Evolutionary conservation across 2,329 filamentous ascomycete species (phyloP).

Genomic region (Phoma herbarum): DNA sequence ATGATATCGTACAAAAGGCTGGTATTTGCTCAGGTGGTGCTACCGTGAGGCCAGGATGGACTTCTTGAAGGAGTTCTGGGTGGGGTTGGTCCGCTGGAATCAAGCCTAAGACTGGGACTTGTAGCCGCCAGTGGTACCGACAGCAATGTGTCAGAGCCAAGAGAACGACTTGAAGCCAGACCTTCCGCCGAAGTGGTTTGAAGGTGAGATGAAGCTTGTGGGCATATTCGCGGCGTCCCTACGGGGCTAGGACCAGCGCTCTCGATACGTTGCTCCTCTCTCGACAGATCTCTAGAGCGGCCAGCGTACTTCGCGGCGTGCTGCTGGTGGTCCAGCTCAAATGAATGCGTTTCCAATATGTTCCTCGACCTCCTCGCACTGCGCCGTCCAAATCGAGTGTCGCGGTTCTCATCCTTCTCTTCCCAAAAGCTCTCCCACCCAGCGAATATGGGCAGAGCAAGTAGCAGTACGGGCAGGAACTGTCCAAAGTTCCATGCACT

Average conservation of each 20-base stretch:
- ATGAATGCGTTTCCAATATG: slow-evolving; percentile 9
- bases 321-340: slow-evolving; percentile 6
- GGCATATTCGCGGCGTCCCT: neutral
- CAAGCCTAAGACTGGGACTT: slow-evolving; percentile 14
- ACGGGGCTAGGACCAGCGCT: slow-evolving; percentile 19
- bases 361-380: slow-evolving; percentile 21
- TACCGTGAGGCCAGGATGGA: slow-evolving; percentile 1
- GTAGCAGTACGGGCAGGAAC: slow-evolving; percentile 41
- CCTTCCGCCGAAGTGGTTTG: slow-evolving; percentile 1
- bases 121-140: slow-evolving; percentile 16
- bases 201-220: slow-evolving; percentile 9
- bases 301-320: slow-evolving; percentile 1
- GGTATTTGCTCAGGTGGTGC: slow-evolving; percentile 1
- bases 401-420: slow-evolving; percentile 37
- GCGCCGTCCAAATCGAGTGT: slow-evolving; percentile 29
- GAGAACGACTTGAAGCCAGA: slow-evolving; percentile 1
- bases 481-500: slow-evolving; percentile 44
- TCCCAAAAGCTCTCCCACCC: slow-evolving; percentile 45
- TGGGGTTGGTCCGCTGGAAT: slow-evolving; percentile 14
- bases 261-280: slow-evolving; percentile 28
- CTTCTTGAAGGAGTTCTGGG: slow-evolving; percentile 19
- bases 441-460: slow-evolving; percentile 43
- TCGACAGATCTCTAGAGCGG: slow-evolving; percentile 23
- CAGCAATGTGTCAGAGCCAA: slow-evolving; percentile 6
- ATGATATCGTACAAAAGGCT: too few relatives aligned